phyloP scores from a whole-genome alignment of 2,329 filamentous ascomycete genomes.

The Arachnopeziza araneosa region DNA sequence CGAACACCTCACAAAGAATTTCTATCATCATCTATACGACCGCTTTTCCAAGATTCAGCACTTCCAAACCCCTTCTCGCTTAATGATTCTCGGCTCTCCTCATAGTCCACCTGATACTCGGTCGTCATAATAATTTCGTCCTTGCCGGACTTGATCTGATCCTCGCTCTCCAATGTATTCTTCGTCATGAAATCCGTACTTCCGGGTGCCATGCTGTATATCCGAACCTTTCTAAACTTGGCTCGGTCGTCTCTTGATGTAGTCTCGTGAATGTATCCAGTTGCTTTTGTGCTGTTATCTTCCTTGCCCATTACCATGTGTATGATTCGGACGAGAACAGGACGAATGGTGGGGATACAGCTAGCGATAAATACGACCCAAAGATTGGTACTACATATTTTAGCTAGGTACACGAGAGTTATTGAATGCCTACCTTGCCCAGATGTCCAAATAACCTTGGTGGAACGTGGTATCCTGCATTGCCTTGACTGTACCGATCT shows the following conservation, averaged over 20 bases:
- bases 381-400: constrained; percentile 12
- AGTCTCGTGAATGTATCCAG: constrained; percentile 10
- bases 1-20: neutral
- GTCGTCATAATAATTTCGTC: constrained; percentile 11
- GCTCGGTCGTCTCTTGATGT: constrained; percentile 6
- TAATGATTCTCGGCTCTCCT: constrained; percentile 13
- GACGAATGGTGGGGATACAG: constrained; percentile 14
- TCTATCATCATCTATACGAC: neutral
- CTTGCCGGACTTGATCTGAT: constrained; percentile 9
- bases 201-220: constrained; percentile 8
- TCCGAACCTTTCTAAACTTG: constrained; percentile 8
- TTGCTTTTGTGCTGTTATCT: constrained; percentile 6
- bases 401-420: constrained; percentile 7
- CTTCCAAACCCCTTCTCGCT: constrained; percentile 14
- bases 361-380: constrained; percentile 13
- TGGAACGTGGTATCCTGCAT: constrained; percentile 11
- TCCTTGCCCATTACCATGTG: constrained; percentile 11
- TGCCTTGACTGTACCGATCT: constrained; percentile 7
- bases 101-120: constrained; percentile 12
- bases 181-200: constrained; percentile 6
- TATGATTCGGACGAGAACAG: constrained; percentile 9
- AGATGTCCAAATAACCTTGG: constrained; percentile 10
- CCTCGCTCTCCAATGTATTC: constrained; percentile 10
- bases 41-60: constrained; percentile 11
- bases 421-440: constrained; percentile 6